These are phyloP conservation scores for Parathielavia appendiculata DNA, from an alignment of 495 filamentous ascomycete genomes.

Conservation along the genomic window DNA sequence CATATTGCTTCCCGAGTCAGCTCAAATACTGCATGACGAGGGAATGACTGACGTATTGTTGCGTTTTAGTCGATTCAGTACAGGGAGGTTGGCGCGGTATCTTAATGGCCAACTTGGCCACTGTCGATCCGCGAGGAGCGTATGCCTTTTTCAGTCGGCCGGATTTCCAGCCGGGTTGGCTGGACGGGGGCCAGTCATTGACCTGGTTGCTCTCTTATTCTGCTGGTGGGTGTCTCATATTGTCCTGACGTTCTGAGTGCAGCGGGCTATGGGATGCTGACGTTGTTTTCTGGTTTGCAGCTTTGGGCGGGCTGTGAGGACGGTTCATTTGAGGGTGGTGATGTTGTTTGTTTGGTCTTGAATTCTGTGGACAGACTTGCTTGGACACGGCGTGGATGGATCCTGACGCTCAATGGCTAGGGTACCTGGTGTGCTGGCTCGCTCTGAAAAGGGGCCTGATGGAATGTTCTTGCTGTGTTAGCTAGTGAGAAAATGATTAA, in stretches of 20 bases:
- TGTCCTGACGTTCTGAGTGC: background rate
- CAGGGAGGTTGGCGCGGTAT: slow-evolving; percentile 81
- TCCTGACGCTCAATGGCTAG: no score
- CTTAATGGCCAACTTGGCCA: slow-evolving; percentile 74
- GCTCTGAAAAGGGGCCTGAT: no score
- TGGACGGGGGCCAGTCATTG: slow-evolving; percentile 81
- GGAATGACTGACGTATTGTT: no score
- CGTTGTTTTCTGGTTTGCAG: slow-evolving; percentile 7
- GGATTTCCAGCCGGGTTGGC: slow-evolving; percentile 62
- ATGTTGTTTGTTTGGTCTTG: background rate
- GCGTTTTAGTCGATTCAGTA: slow-evolving; percentile 38
- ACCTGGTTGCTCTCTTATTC: slow-evolving; percentile 87
- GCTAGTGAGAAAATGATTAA: no score
- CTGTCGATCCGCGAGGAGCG: slow-evolving; percentile 62
- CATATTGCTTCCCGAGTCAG: no score
- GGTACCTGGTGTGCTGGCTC: no score
- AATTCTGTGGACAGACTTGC: no score
- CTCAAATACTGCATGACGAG: no score
- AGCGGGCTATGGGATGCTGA: background rate
- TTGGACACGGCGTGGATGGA: no score
- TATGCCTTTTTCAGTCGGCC: slow-evolving; percentile 68
- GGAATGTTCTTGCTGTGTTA: no score
- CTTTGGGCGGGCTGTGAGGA: slow-evolving; percentile 12
- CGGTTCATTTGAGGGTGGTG: background rate
- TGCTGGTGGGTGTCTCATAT: slow-evolving; percentile 47